Evolutionary conservation across 2,329 filamentous ascomycete genomes (phyloP).

Genomic region (Beauveria sp.): DNA sequence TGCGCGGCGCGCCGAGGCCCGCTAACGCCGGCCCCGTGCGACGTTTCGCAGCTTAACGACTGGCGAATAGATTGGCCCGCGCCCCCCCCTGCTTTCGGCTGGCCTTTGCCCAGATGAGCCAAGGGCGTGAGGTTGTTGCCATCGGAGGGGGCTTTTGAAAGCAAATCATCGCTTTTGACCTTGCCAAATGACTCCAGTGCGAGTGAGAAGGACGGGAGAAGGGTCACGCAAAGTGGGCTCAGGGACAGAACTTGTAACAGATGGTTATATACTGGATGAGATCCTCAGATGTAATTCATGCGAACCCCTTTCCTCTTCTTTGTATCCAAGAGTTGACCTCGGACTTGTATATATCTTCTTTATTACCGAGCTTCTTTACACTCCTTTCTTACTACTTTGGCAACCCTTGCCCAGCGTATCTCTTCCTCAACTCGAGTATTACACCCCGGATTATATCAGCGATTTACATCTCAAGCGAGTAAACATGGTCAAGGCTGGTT

Average conservation of each 20-base stretch:
- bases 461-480: neutral
- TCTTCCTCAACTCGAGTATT: neutral
- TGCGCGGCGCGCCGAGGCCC: neutral
- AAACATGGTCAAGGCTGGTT: constrained; percentile 18
- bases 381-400: neutral
- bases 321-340: neutral
- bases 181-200: constrained; percentile 11
- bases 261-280: constrained; percentile 5
- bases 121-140: constrained; percentile 1
- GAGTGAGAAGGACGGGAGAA: neutral
- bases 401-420: neutral
- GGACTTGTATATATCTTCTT: neutral
- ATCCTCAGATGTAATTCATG: neutral
- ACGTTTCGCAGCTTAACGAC: constrained; percentile 1
- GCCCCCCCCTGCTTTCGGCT: neutral
- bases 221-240: constrained; percentile 8
- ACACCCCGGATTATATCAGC: neutral
- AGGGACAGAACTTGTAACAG: neutral
- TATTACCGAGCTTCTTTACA: neutral
- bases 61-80: neutral
- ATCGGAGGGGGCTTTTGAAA: neutral
- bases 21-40: constrained; percentile 4
- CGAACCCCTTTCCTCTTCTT: neutral
- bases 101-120: no score
- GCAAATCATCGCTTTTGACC: constrained; percentile 1